Evolutionary conservation across 371 early-diverging fungal genomes (phyloP).

Genomic region (Batkoa obscura): DNA sequence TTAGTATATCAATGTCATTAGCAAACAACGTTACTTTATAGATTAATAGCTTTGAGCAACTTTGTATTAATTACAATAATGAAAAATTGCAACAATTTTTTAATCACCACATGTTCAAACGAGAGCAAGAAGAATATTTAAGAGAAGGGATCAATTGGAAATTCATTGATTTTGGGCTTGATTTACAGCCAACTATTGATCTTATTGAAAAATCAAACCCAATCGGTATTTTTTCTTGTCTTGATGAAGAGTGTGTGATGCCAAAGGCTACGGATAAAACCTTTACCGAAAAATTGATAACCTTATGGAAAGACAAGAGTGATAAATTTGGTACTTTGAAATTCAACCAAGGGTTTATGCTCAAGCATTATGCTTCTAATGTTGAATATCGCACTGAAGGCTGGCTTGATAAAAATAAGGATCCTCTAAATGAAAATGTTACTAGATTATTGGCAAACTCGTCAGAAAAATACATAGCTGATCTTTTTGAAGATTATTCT

Average conservation of each 20-base stretch:
- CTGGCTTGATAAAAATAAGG: constrained; percentile 99
- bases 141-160: constrained; percentile 97
- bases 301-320: constrained; percentile 71
- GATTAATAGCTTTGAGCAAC: constrained; percentile 97
- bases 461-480: constrained; percentile 51
- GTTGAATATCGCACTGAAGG: constrained; percentile 92
- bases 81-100: constrained; percentile 99
- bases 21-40: constrained; percentile 9
- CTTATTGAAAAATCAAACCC: constrained; percentile 95
- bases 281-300: constrained; percentile 83
- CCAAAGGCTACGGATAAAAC: constrained; percentile 95
- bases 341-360: constrained; percentile 81
- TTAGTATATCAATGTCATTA: neutral
- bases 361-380: constrained; percentile 96
- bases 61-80: constrained; percentile 99
- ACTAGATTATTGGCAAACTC: constrained; percentile 74
- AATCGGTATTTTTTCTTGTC: constrained; percentile 89
- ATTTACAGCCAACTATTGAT: constrained; percentile 97
- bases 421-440: constrained; percentile 95
- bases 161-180: constrained; percentile 98
- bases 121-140: constrained; percentile 98
- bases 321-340: constrained; percentile 73
- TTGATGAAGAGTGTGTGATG: constrained; percentile 99
- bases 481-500: constrained; percentile 63
- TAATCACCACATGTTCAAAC: constrained; percentile 99